These are phyloP conservation scores for Immersiporthe knoxdaviesiana DNA, from an alignment of 2,329 filamentous ascomycete genomes.

Conservation along the genomic window DNA sequence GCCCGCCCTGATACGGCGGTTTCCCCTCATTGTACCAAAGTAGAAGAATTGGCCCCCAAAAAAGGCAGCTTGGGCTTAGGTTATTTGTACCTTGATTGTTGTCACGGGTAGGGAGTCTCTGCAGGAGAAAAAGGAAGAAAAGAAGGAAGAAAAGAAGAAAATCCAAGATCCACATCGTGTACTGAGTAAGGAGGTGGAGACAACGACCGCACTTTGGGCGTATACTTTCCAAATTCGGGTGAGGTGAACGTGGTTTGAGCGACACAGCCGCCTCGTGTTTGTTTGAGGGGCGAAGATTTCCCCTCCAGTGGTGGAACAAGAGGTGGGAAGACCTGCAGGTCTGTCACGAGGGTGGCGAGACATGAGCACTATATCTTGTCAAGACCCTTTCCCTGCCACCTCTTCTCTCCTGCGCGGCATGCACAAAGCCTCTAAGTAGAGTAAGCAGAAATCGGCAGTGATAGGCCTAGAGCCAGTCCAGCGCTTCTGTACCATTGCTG, in stretches of 20 bases:
- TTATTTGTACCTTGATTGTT: background rate
- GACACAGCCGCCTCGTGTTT: slow-evolving; percentile 2
- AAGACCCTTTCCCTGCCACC: no score
- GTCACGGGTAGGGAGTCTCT: background rate
- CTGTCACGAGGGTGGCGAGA: background rate
- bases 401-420: background rate
- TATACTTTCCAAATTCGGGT: background rate
- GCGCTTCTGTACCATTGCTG: background rate
- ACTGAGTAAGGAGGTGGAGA: background rate
- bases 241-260: background rate
- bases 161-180: background rate
- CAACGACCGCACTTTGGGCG: background rate
- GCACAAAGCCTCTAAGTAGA: background rate
- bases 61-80: background rate
- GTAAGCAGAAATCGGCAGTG: background rate
- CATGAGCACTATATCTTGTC: background rate
- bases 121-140: background rate
- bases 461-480: background rate
- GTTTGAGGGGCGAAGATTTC: background rate
- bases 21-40: background rate
- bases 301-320: no score
- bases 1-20: background rate
- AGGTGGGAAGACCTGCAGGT: background rate
- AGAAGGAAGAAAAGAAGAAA: background rate
- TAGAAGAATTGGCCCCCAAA: background rate